A percentile compares a stretch with the other conserved stretches of the same genome.
Evolutionary conservation across 805 yeast genomes (phyloP).

Genomic region (Wickerhamomyces chaumierensis): DNA sequence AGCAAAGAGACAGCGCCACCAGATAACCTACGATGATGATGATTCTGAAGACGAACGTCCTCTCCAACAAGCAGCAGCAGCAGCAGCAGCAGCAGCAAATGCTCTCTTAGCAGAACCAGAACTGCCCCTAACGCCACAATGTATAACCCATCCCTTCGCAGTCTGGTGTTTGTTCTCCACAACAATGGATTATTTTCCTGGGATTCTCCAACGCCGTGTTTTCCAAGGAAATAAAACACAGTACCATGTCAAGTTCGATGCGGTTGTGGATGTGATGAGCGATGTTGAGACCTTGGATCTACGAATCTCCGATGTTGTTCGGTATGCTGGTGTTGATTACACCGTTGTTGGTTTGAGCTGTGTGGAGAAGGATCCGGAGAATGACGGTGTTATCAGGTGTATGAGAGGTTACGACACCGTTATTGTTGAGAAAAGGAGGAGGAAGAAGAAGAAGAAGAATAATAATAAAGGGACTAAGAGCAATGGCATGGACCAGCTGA

Average conservation of each 20-base stretch:
- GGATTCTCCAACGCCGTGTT: constrained; percentile 23
- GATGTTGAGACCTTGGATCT: constrained; percentile 32
- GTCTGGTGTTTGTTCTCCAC: constrained; percentile 46
- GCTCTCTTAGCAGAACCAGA: constrained; percentile 1
- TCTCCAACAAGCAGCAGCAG: constrained; percentile 1
- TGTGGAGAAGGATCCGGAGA: constrained; percentile 9
- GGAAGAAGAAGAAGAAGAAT: constrained; percentile 6
- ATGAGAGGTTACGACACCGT: constrained; percentile 51
- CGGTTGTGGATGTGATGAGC: constrained; percentile 13
- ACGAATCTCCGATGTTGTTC: constrained; percentile 43
- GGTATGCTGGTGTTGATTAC: constrained; percentile 24
- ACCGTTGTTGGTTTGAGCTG: constrained; percentile 38
- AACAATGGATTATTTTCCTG: constrained; percentile 43
- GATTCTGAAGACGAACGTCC: not conserved
- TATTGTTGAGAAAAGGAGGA: constrained; percentile 20
- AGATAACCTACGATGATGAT: not conserved
- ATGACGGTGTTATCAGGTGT: constrained; percentile 30
- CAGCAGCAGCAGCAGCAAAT: not conserved
- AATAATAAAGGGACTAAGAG: too few relatives aligned
- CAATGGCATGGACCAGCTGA: too few relatives aligned
- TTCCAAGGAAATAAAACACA: too few relatives aligned
- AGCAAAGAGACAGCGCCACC: not conserved
- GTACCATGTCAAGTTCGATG: constrained; percentile 27
- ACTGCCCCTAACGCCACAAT: constrained; percentile 14
- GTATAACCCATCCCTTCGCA: constrained; percentile 22